phyloP scores from a whole-genome alignment of 2,329 filamentous ascomycete species.

The Dothideomycetidae sp. region DNA sequence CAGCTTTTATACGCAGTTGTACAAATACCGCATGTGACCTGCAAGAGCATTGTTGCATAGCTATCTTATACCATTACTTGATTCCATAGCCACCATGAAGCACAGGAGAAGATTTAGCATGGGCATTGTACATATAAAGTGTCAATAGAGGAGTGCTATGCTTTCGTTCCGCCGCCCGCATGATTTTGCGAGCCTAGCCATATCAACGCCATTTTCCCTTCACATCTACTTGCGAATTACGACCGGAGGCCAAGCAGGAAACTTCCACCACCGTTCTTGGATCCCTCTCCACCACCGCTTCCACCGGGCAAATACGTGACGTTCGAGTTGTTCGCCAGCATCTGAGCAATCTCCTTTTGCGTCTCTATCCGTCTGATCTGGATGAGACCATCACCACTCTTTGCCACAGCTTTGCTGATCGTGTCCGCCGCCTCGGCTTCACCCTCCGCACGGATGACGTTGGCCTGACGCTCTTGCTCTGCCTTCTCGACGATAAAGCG shows the following conservation, averaged over 20 bases:
- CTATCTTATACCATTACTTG: too few species aligned
- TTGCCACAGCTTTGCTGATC: conserved; percentile 84
- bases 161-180: background rate
- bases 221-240: conserved; percentile 18
- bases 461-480: conserved; percentile 96
- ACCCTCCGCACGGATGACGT: conserved; percentile 94
- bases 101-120: too few species aligned
- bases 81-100: too few species aligned
- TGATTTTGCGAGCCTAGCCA: too few species aligned
- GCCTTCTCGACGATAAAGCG: conserved; percentile 97
- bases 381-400: conserved; percentile 83
- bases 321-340: conserved; percentile 79
- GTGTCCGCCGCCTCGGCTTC: conserved; percentile 95
- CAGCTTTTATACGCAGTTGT: conserved; percentile 51
- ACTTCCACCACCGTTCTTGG: conserved; percentile 38
- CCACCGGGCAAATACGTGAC: conserved; percentile 85
- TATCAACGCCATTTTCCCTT: too few species aligned
- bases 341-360: conserved; percentile 85
- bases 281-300: conserved; percentile 31
- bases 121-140: background rate
- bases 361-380: conserved; percentile 97
- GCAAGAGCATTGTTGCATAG: too few species aligned
- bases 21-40: conserved; percentile 30
- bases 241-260: conserved; percentile 53
- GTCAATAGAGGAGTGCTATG: background rate